Evolutionary conservation across 352 stramenopile species (phyloP).

Genomic region (Phytophthora colocasiae): DNA sequence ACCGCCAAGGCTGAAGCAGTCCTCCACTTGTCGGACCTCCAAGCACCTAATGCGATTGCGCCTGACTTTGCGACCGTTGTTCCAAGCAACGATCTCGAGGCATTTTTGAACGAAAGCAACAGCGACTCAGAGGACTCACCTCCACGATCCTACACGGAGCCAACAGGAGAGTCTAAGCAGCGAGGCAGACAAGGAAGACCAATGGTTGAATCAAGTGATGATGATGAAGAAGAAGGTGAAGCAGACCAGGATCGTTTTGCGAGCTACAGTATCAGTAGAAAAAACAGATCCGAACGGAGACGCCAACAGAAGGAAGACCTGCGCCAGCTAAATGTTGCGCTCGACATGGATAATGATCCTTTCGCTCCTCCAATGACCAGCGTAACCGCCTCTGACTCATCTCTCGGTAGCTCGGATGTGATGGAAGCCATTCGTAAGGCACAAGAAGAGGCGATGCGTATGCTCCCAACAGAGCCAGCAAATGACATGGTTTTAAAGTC

Average conservation of each 20-base stretch:
- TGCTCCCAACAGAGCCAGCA: constrained; percentile 45
- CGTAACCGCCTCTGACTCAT: constrained; percentile 15
- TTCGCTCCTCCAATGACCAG: constrained; percentile 2
- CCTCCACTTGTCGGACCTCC: constrained; percentile 28
- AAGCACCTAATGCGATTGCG: neutral
- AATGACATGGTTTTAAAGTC: constrained; percentile 19
- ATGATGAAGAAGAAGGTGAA: constrained; percentile 29
- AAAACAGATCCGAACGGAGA: constrained; percentile 42
- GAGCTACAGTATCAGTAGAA: constrained; percentile 56
- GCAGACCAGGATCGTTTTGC: constrained; percentile 52
- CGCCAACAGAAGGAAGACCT: constrained; percentile 60
- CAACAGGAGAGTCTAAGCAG: neutral
- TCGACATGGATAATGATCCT: constrained; percentile 30
- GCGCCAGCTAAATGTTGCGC: constrained; percentile 36
- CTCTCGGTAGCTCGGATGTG: constrained; percentile 53
- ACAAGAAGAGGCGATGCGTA: constrained; percentile 68
- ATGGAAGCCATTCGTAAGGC: constrained; percentile 75
- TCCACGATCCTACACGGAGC: constrained; percentile 1
- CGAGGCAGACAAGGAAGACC: constrained; percentile 5
- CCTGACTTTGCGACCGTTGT: constrained; percentile 23
- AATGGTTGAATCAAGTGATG: constrained; percentile 38
- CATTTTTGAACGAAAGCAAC: constrained; percentile 71
- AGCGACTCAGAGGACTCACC: constrained; percentile 53
- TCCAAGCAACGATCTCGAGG: constrained; percentile 54
- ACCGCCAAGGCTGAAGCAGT: neutral